A percentile compares a stretch with the other conserved stretches of the same genome.
Conservation (phyloP, 768 basidiomycete species). For the Plicaturopsis crispa region DNA sequence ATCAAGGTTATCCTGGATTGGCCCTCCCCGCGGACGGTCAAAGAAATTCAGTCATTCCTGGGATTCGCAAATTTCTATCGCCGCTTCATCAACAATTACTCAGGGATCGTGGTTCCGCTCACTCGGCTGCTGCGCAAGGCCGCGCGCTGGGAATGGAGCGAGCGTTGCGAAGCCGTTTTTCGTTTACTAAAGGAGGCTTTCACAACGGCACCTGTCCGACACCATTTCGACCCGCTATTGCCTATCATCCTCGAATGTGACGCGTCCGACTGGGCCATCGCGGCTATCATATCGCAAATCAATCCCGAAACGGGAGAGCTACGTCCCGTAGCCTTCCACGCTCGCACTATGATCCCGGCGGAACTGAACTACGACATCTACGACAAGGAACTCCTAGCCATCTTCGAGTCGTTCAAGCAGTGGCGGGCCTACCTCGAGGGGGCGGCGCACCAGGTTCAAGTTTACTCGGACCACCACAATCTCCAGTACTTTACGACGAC, state of each 20-base stretch:
- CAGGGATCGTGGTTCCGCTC: slow-evolving; percentile 16
- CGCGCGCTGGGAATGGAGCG: slow-evolving; percentile 13
- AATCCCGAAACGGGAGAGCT: slow-evolving; percentile 13
- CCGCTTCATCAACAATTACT: slow-evolving; percentile 23
- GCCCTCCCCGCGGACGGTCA: slow-evolving; percentile 23
- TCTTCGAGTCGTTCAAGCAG: slow-evolving; percentile 28
- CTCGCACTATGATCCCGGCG: slow-evolving; percentile 18
- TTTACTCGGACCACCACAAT: slow-evolving; percentile 28
- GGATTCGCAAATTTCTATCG: slow-evolving; percentile 33
- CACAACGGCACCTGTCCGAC: slow-evolving; percentile 22
- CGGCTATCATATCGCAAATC: slow-evolving; percentile 19
- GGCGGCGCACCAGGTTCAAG: slow-evolving; percentile 15
- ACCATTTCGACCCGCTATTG: slow-evolving; percentile 21
- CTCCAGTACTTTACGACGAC: slow-evolving; percentile 34
- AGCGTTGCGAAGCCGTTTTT: slow-evolving; percentile 16
- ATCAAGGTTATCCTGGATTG: slow-evolving; percentile 28
- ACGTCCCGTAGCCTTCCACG: slow-evolving; percentile 32
- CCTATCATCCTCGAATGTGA: slow-evolving; percentile 18
- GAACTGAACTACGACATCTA: slow-evolving; percentile 39
- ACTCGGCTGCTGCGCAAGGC: slow-evolving; percentile 15
- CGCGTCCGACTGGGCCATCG: slow-evolving; percentile 22
- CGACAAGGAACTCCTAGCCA: slow-evolving; percentile 41
- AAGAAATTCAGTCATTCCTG: slow-evolving; percentile 30
- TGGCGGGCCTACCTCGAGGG: slow-evolving; percentile 26
- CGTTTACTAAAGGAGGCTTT: slow-evolving; percentile 17